A percentile compares a stretch with the other conserved stretches of the same genome.
Conservation (phyloP, 2,329 filamentous ascomycete species). For the Calonectria ilicicola region DNA sequence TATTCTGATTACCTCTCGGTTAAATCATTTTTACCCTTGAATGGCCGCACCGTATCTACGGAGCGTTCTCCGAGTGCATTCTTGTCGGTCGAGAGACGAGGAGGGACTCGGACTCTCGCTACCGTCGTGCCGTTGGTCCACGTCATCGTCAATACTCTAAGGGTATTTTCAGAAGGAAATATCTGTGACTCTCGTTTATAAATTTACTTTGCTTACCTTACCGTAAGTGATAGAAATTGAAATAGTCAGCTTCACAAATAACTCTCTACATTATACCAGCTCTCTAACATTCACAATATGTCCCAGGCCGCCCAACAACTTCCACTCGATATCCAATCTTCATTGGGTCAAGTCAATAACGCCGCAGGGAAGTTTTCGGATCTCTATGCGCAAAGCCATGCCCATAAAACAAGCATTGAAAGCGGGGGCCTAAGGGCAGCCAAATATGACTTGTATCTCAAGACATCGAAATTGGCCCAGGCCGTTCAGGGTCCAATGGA, state of each 20-base stretch:
- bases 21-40: no score
- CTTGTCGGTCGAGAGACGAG: no score
- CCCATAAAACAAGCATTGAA: neutral
- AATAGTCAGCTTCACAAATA: neutral
- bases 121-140: no score
- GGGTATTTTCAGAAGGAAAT: no score
- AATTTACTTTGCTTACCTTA: no score
- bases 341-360: neutral
- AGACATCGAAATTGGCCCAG: neutral
- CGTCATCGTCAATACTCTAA: no score
- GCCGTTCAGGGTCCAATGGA: neutral
- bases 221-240: no score
- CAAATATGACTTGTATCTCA: neutral
- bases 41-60: no score
- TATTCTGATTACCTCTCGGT: no score
- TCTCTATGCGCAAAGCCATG: neutral
- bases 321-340: neutral
- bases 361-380: neutral
- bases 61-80: no score
- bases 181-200: no score
- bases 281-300: neutral
- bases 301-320: neutral
- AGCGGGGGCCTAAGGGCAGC: neutral
- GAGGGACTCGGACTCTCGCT: no score
- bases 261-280: neutral